A percentile compares a stretch with the other conserved stretches of the same genome.
Conservation (phyloP, 768 basidiomycete species). For the Rubroboletus pulcherrimus region DNA sequence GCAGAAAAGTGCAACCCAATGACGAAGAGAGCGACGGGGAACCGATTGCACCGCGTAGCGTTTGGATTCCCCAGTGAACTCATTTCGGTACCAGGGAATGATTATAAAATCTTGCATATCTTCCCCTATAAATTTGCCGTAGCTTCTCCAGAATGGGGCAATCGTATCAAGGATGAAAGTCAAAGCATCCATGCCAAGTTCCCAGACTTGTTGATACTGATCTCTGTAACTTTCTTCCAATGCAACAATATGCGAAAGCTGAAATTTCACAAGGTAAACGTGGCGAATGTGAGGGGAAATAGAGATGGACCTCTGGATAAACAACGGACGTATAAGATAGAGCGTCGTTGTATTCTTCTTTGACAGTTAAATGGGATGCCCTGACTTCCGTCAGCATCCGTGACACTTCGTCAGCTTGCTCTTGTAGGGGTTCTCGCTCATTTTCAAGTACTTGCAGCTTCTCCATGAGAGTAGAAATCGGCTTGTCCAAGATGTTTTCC, state of each 20-base stretch:
- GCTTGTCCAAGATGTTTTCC: conserved; percentile 49
- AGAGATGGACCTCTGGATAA: conserved; percentile 64
- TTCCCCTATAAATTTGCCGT: conserved; percentile 77
- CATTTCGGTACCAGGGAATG: conserved; percentile 78
- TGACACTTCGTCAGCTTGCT: conserved; percentile 47
- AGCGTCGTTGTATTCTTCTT: conserved; percentile 62
- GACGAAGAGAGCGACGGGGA: conserved; percentile 60
- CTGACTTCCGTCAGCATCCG: conserved; percentile 52
- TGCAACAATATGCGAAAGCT: conserved; percentile 69
- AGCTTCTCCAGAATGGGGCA: conserved; percentile 77
- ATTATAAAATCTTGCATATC: conserved; percentile 79
- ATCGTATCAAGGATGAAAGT: conserved; percentile 74
- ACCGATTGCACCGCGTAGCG: conserved; percentile 56
- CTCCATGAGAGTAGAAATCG: conserved; percentile 47
- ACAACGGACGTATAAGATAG: conserved; percentile 66
- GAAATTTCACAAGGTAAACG: conserved; percentile 4
- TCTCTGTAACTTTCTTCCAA: conserved; percentile 78
- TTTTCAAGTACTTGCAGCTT: conserved; percentile 49
- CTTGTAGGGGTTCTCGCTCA: conserved; percentile 41
- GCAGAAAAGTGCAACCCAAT: conserved; percentile 61
- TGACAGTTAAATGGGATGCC: conserved; percentile 50
- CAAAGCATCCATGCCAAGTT: conserved; percentile 72
- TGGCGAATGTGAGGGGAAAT: background rate
- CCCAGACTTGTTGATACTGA: conserved; percentile 79
- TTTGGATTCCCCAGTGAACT: conserved; percentile 75